phyloP scores from a whole-genome alignment of 768 basidiomycete species.

The Pisolithus albus region DNA sequence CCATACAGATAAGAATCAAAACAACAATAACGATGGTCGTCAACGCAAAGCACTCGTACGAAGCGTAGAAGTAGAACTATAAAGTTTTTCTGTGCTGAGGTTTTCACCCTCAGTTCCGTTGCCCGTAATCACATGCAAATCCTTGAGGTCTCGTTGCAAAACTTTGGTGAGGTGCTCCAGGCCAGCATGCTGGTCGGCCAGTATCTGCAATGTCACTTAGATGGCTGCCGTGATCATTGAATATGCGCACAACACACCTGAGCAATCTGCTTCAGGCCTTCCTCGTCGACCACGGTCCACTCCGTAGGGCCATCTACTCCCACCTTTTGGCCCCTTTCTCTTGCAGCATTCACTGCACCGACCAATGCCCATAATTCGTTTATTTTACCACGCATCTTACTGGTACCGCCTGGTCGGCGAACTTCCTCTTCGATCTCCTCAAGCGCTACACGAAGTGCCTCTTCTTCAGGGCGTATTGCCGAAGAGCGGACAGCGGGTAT shows the following conservation, averaged over 20 bases:
- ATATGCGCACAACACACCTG: constrained; percentile 41
- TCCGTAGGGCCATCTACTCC: constrained; percentile 40
- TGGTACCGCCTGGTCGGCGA: constrained; percentile 41
- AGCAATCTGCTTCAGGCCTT: constrained; percentile 68
- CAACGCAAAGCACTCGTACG: constrained; percentile 22
- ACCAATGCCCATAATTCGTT: constrained; percentile 85
- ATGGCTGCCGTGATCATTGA: constrained; percentile 1
- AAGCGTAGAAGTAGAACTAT: constrained; percentile 20
- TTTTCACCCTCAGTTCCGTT: constrained; percentile 34
- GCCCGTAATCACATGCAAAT: constrained; percentile 59
- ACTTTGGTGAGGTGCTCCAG: constrained; percentile 75
- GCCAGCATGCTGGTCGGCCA: constrained; percentile 73
- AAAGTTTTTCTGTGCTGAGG: constrained; percentile 10
- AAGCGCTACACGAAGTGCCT: constrained; percentile 58
- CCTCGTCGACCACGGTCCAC: constrained; percentile 85
- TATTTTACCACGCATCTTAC: constrained; percentile 62
- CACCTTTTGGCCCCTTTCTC: constrained; percentile 43
- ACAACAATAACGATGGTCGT: neutral
- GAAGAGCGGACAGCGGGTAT: constrained; percentile 71
- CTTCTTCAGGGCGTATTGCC: constrained; percentile 75
- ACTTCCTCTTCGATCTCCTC: constrained; percentile 75
- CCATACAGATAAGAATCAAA: neutral
- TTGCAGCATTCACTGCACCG: constrained; percentile 57
- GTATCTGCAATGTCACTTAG: constrained; percentile 41
- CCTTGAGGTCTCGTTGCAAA: constrained; percentile 54